Percentiles rank a stretch among this genome's conserved stretches.
Evolutionary conservation across 1,284 basidiomycete species (phyloP).

Genomic region (Phylloporus sp.): DNA sequence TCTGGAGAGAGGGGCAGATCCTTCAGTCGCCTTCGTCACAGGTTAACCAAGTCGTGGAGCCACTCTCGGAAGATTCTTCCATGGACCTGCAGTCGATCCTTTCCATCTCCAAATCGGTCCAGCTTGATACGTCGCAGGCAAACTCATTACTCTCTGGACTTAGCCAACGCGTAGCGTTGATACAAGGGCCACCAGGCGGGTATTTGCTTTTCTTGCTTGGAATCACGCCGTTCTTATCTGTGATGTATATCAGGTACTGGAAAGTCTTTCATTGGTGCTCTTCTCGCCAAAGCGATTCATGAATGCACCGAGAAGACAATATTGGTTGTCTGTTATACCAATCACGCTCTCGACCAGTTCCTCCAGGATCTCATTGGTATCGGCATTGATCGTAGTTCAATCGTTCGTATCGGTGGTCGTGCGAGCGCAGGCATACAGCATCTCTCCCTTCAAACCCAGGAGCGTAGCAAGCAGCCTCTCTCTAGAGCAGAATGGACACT

Average conservation of each 20-base stretch:
- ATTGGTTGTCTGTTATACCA: background rate
- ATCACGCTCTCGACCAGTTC: background rate
- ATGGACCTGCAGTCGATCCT: conserved; percentile 36
- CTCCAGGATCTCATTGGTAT: background rate
- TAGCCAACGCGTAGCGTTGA: conserved; percentile 24
- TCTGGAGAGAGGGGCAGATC: conserved; percentile 53
- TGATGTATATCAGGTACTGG: background rate
- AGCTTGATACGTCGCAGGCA: conserved; percentile 45
- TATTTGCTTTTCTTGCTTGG: background rate
- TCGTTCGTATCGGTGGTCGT: conserved; percentile 68
- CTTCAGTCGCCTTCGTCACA: conserved; percentile 19
- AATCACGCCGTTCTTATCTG: background rate
- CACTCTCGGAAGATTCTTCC: conserved; percentile 43
- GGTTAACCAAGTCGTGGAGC: conserved; percentile 39
- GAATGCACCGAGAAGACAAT: background rate
- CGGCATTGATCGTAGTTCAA: conserved; percentile 40
- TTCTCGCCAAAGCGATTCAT: background rate
- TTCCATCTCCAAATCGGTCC: conserved; percentile 5
- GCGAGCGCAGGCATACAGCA: conserved; percentile 53
- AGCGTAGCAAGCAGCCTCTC: conserved; percentile 24
- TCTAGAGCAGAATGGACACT: conserved; percentile 47
- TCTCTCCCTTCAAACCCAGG: conserved; percentile 50
- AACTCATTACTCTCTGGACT: conserved; percentile 59
- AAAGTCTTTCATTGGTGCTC: background rate
- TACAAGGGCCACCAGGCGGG: background rate